phyloP scores from a whole-genome alignment of 1,284 basidiomycete genomes.

The Phellinidium pouzarii region DNA sequence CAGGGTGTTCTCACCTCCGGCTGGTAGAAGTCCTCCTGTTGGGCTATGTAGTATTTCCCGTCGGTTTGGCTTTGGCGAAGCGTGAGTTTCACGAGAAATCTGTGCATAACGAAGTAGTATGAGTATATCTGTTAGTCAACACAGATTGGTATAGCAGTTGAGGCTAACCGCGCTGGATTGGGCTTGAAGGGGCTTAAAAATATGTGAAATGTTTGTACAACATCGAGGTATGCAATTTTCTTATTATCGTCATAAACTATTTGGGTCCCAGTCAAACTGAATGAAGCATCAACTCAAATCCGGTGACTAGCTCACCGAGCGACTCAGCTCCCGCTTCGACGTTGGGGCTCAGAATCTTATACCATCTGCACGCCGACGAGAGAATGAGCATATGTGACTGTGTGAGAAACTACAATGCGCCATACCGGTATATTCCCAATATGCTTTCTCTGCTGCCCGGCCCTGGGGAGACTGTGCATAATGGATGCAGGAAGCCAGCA shows the following conservation, averaged over 20 bases:
- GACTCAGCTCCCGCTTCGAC: slow-evolving; percentile 37
- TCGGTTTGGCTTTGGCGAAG: slow-evolving; percentile 31
- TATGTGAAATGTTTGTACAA: slow-evolving; percentile 46
- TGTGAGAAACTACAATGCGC: background rate
- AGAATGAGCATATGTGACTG: background rate
- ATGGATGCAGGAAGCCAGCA: slow-evolving; percentile 48
- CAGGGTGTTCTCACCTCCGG: slow-evolving; percentile 36
- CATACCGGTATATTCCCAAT: slow-evolving; percentile 48
- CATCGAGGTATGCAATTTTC: slow-evolving; percentile 38
- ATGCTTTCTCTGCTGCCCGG: slow-evolving; percentile 43
- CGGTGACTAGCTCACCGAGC: slow-evolving; percentile 31
- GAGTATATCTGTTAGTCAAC: background rate
- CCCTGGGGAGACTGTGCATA: slow-evolving; percentile 39
- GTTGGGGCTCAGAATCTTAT: slow-evolving; percentile 48
- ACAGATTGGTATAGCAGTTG: background rate
- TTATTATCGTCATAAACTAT: slow-evolving; percentile 38
- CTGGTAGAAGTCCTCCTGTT: slow-evolving; percentile 59
- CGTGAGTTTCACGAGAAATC: slow-evolving; percentile 39
- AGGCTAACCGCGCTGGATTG: slow-evolving; percentile 39
- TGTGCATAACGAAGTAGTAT: slow-evolving; percentile 6
- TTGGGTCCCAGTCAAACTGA: background rate
- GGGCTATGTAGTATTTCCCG: slow-evolving; percentile 41
- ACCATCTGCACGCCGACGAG: slow-evolving; percentile 39
- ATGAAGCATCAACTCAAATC: background rate
- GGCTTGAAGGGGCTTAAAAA: slow-evolving; percentile 41